Evolutionary conservation across 1,139 yeast species (phyloP).

Genomic region (Candida buenavistaensis): DNA sequence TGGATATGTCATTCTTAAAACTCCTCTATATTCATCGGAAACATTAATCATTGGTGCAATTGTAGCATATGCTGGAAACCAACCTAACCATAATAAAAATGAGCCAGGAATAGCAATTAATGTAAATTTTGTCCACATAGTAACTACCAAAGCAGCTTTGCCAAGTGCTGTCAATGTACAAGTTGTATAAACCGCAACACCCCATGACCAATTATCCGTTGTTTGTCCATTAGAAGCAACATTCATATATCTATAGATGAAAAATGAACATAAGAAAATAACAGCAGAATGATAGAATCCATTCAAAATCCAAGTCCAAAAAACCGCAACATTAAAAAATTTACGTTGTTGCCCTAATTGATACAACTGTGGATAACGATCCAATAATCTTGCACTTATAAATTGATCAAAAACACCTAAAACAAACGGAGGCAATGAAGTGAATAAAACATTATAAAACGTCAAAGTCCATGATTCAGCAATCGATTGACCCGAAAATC

Average conservation of each 20-base stretch:
- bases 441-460: slow-evolving; percentile 91
- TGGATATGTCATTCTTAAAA: slow-evolving; percentile 73
- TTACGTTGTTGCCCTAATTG: slow-evolving; percentile 85
- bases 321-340: slow-evolving; percentile 86
- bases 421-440: slow-evolving; percentile 94
- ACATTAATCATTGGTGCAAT: slow-evolving; percentile 84
- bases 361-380: slow-evolving; percentile 90
- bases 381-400: slow-evolving; percentile 84
- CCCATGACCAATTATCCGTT: slow-evolving; percentile 96
- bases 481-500: slow-evolving; percentile 92
- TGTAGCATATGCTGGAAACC: slow-evolving; percentile 84
- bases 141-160: slow-evolving; percentile 89
- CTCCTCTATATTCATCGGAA: slow-evolving; percentile 83
- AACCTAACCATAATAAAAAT: slow-evolving; percentile 74
- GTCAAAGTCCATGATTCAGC: slow-evolving; percentile 98
- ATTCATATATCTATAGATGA: slow-evolving; percentile 69
- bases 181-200: slow-evolving; percentile 84
- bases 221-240: slow-evolving; percentile 65
- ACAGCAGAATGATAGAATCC: slow-evolving; percentile 94
- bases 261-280: slow-evolving; percentile 70
- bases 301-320: slow-evolving; percentile 97
- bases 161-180: slow-evolving; percentile 90
- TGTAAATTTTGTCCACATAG: slow-evolving; percentile 94
- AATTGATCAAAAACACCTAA: slow-evolving; percentile 97
- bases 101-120: slow-evolving; percentile 95